Conservation (phyloP, 352 stramenopile species). For the Pythium biforme region DNA sequence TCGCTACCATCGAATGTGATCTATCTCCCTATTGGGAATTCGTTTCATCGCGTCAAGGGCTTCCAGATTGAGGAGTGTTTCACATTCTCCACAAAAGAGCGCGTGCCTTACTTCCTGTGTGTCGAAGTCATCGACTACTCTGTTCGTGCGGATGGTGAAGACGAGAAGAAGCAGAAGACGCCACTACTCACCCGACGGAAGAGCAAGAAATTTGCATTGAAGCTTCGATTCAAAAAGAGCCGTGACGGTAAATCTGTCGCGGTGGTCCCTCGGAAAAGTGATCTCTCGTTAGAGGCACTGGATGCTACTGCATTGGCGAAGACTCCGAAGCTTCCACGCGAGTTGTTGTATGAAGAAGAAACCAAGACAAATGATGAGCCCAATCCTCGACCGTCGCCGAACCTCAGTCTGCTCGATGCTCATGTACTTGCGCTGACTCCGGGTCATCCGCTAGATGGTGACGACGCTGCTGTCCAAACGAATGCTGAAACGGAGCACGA, state of each 20-base stretch:
- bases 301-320: constrained; percentile 7
- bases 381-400: neutral
- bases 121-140: constrained; percentile 83
- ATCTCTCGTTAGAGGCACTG: neutral
- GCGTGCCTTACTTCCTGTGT: constrained; percentile 82
- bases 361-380: constrained; percentile 9
- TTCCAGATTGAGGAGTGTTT: constrained; percentile 78
- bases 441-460: neutral
- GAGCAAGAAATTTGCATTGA: constrained; percentile 21
- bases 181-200: constrained; percentile 2
- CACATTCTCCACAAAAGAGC: constrained; percentile 80
- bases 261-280: neutral
- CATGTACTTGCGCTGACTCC: constrained; percentile 23
- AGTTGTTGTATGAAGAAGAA: constrained; percentile 37
- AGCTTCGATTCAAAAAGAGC: constrained; percentile 28
- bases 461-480: constrained; percentile 6
- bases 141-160: constrained; percentile 3
- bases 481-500: constrained; percentile 29
- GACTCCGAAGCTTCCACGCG: neutral
- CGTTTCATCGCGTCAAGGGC: constrained; percentile 69
- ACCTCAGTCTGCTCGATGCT: constrained; percentile 9
- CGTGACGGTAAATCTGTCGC: neutral
- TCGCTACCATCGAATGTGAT: constrained; percentile 73
- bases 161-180: constrained; percentile 8
- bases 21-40: constrained; percentile 78